Conservation (phyloP, 345 rosid species). For the Hibiscus mutabilis region DNA sequence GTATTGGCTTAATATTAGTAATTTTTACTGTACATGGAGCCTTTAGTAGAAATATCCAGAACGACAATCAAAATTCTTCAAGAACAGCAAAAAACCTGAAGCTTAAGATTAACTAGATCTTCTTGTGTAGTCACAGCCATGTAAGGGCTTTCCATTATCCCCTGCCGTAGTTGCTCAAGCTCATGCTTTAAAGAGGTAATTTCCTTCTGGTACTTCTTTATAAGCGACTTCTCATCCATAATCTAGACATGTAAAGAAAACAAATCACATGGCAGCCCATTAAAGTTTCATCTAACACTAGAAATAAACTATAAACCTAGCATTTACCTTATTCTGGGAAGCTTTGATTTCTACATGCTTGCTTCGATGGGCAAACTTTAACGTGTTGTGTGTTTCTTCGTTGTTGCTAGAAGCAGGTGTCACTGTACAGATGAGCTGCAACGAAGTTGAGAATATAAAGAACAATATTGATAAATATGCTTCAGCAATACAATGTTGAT, state of each 20-base stretch:
- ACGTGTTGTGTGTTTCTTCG: slow-evolving; percentile 69
- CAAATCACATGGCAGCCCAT: slow-evolving; percentile 1
- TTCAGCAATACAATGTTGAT: neutral
- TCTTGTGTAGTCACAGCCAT: slow-evolving; percentile 40
- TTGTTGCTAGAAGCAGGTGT: slow-evolving; percentile 66
- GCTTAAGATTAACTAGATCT: slow-evolving; percentile 58
- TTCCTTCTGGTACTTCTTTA: slow-evolving; percentile 68
- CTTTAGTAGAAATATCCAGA: neutral
- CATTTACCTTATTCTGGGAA: slow-evolving; percentile 53
- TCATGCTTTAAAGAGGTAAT: slow-evolving; percentile 56
- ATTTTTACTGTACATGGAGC: neutral
- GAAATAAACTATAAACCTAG: slow-evolving; percentile 3
- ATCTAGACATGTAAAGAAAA: slow-evolving; percentile 29
- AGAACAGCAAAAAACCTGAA: slow-evolving; percentile 40
- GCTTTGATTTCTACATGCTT: slow-evolving; percentile 61
- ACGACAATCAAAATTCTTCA: neutral
- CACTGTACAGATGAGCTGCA: slow-evolving; percentile 65
- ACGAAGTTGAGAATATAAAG: slow-evolving; percentile 14
- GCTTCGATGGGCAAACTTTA: slow-evolving; percentile 70
- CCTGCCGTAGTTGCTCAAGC: slow-evolving; percentile 51
- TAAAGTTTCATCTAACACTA: neutral
- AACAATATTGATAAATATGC: slow-evolving; percentile 3
- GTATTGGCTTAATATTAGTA: neutral
- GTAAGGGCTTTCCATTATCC: slow-evolving; percentile 39
- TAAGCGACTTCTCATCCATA: slow-evolving; percentile 74